Evolutionary conservation across 2,329 filamentous ascomycete genomes (phyloP), one percentile per base, ranked within the genome.

Genomic region (Dactylellina drechsleri): DNA sequence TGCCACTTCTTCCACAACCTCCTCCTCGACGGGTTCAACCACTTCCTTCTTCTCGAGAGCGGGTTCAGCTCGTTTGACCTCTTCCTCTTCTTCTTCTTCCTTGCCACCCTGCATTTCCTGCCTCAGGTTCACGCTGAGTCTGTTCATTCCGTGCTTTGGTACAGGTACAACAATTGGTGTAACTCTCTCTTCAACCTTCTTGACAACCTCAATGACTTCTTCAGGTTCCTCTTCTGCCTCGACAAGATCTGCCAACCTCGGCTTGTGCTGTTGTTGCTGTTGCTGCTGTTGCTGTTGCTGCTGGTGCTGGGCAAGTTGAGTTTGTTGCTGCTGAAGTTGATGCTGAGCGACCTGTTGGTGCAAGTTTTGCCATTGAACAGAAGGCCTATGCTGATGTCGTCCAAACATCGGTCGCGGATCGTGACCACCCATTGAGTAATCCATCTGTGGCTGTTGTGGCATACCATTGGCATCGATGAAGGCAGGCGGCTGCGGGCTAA

Each of bases 71-170:
- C 61, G 54, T 12, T 70, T 64, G 49, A 58, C 49, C 8, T 49
- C 66, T 50, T 77, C 76, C 23, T 72, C 77, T 28, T 78, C 72
- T 2, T 70, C 77, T 31, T 79, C 78, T n/a, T 77, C 77, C 66
- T 78, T 77, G 47, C 77, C 72, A 8, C 78, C 77, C 45, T 79
- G 78, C 57, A 79, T 78, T 49, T 79, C 78, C 50, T 79, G 77
- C 47, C 78, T 76, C 10, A 80, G 65, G 23, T 78, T 73, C n/a
- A 80, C 74, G 26, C 78, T 79, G 40, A 79, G 50, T 54, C 78
- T 76, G 57, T 80, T 77, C 71, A 75, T 78, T 4, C 78, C 77
- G 64, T 79, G 79, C 61, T 78, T 77, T 4, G 79, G 79, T 18
- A 79, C 77, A 5, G 79, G 79, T n/a, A 78, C 78, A 26, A 78